Conservation (phyloP, 192 early-diverging fungal genomes). For the Podila horticola region DNA sequence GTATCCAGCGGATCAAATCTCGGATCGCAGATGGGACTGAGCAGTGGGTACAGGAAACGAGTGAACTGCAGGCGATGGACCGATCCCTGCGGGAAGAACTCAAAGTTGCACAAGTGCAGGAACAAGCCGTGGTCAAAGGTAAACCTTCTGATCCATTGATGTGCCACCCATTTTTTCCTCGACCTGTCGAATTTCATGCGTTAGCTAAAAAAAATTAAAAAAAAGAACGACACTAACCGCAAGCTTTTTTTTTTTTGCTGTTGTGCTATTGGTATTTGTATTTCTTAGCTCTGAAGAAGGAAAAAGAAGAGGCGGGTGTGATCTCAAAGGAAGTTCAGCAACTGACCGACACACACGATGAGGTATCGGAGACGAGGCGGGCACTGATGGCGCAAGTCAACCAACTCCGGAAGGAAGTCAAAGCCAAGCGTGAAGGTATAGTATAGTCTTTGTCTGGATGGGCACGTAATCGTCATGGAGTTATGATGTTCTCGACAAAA, state of each 20-base stretch:
- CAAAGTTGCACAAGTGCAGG: slow-evolving; percentile 18
- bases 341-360: slow-evolving; percentile 54
- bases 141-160: neutral
- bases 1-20: slow-evolving; percentile 37
- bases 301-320: slow-evolving; percentile 56
- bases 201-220: too few species aligned
- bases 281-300: slow-evolving; percentile 55
- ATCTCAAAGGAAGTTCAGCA: slow-evolving; percentile 54
- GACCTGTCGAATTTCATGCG: too few species aligned
- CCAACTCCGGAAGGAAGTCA: slow-evolving; percentile 59
- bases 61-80: slow-evolving; percentile 11
- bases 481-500: too few species aligned
- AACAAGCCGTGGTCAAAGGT: slow-evolving; percentile 23
- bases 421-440: slow-evolving; percentile 56
- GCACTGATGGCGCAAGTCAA: slow-evolving; percentile 52
- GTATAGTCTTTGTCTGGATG: too few species aligned
- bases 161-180: neutral
- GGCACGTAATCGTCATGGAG: too few species aligned
- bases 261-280: slow-evolving; percentile 9
- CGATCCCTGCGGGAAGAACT: slow-evolving; percentile 24
- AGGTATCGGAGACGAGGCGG: slow-evolving; percentile 38
- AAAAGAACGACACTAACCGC: neutral
- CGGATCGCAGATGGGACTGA: slow-evolving; percentile 29
- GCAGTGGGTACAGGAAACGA: slow-evolving; percentile 38
- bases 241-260: neutral